A percentile compares a stretch with the other conserved stretches of the same genome.
These are phyloP conservation scores for Jaltomata sinuosa DNA, from an alignment of 257 asterid genomes.

Conservation along the genomic window DNA sequence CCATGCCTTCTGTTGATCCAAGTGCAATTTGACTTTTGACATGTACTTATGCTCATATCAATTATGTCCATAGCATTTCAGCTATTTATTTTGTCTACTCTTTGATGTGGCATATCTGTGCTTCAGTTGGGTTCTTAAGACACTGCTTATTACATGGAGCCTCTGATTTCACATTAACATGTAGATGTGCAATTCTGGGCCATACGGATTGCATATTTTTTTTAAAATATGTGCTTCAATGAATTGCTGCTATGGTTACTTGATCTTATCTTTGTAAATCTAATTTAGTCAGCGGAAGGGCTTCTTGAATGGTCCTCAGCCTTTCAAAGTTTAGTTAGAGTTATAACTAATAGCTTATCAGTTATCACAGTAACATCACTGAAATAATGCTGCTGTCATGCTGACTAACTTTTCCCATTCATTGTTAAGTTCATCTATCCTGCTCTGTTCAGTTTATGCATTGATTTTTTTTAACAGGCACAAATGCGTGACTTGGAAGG, in stretches of 20 bases:
- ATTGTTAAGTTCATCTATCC: neutral
- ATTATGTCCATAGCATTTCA: neutral
- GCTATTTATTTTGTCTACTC: neutral
- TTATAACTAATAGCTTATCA: neutral
- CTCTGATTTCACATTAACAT: neutral
- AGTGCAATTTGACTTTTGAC: neutral
- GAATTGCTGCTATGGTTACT: neutral
- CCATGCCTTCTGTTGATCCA: neutral
- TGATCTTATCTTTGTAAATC: neutral
- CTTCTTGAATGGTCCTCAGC: neutral
- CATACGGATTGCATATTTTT: neutral
- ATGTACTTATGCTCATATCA: neutral
- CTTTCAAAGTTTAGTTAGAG: neutral
- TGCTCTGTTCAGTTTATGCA: neutral
- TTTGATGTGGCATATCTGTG: neutral
- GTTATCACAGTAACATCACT: neutral
- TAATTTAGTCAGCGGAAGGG: neutral
- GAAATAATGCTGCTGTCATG: neutral
- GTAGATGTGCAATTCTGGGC: neutral
- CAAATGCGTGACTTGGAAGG: slow-evolving; percentile 99
- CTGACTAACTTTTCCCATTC: neutral
- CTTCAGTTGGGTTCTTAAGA: neutral
- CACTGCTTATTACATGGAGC: neutral
- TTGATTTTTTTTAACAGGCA: slow-evolving; percentile 39
- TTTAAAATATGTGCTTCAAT: neutral